A percentile compares a stretch with the other conserved stretches of the same genome.
These are phyloP conservation scores for Serendipita vermifera DNA, from an alignment of 768 basidiomycete genomes.

Conservation along the genomic window DNA sequence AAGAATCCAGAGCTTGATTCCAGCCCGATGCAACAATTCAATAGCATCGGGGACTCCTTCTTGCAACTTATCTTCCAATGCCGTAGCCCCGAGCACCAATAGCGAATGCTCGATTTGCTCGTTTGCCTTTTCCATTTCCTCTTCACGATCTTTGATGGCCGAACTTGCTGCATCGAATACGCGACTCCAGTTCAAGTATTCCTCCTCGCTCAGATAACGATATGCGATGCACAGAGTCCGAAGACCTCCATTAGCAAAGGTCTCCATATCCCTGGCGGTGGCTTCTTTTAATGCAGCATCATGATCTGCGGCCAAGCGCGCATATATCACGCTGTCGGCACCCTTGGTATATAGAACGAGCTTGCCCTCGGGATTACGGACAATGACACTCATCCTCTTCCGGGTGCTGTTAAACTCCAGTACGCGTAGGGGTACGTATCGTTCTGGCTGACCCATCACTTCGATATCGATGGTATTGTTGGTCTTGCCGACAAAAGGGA, in stretches of 20 bases:
- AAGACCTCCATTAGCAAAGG: conserved; percentile 84
- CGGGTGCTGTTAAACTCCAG: conserved; percentile 91
- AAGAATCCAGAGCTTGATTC: conserved; percentile 96
- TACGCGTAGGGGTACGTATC: conserved; percentile 62
- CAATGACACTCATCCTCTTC: conserved; percentile 90
- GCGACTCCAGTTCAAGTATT: conserved; percentile 70
- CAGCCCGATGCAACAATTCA: conserved; percentile 77
- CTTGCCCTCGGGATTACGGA: conserved; percentile 70
- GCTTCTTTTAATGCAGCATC: conserved; percentile 59
- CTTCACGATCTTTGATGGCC: conserved; percentile 68
- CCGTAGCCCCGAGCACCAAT: conserved; percentile 83
- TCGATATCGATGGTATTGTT: conserved; percentile 76
- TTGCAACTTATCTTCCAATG: conserved; percentile 93
- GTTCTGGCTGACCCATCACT: conserved; percentile 79
- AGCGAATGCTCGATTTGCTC: conserved; percentile 73
- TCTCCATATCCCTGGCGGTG: conserved; percentile 80
- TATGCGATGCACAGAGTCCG: conserved; percentile 85
- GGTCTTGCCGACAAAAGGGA: conserved; percentile 69
- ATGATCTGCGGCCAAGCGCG: conserved; percentile 63
- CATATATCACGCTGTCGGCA: conserved; percentile 92
- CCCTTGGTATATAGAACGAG: conserved; percentile 88
- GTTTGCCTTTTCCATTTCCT: conserved; percentile 80
- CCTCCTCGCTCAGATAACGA: conserved; percentile 62
- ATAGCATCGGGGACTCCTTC: conserved; percentile 96
- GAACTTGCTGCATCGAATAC: conserved; percentile 73